Evolutionary conservation across 2,329 filamentous ascomycete species (phyloP).

Genomic region (Diatrype stigma): DNA sequence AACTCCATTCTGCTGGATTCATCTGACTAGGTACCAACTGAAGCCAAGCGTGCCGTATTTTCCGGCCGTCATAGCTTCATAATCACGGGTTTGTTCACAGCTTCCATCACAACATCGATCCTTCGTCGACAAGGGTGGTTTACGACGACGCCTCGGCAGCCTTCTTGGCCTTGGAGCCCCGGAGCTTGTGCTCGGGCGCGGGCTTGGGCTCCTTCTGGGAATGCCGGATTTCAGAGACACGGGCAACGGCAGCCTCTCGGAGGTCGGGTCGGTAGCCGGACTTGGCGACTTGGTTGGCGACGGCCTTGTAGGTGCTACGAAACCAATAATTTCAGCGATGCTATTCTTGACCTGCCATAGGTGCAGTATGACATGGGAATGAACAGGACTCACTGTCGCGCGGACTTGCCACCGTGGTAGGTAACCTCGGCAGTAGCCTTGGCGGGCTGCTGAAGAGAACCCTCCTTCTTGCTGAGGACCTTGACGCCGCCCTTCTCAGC

Average conservation of each 20-base stretch:
- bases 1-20: background rate
- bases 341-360: background rate
- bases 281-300: conserved; percentile 80
- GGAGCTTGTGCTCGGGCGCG: conserved; percentile 66
- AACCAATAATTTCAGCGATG: conserved; percentile 4
- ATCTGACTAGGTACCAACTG: background rate
- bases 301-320: conserved; percentile 76
- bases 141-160: conserved; percentile 49
- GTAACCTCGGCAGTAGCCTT: conserved; percentile 59
- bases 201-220: conserved; percentile 78
- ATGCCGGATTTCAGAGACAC: conserved; percentile 78
- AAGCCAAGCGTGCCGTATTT: background rate
- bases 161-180: conserved; percentile 77
- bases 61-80: background rate
- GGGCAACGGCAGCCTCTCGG: conserved; percentile 73
- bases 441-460: conserved; percentile 68
- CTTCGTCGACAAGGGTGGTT: conserved; percentile 9
- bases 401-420: conserved; percentile 68
- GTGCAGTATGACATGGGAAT: no score
- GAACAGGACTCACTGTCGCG: conserved; percentile 66
- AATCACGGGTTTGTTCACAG: background rate
- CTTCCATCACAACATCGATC: conserved; percentile 4
- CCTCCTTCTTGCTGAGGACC: conserved; percentile 80
- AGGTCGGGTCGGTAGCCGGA: conserved; percentile 79
- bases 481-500: conserved; percentile 75